phyloP scores from a whole-genome alignment of 108 stramenopile species.

The Fistulifera pelliculosa region DNA sequence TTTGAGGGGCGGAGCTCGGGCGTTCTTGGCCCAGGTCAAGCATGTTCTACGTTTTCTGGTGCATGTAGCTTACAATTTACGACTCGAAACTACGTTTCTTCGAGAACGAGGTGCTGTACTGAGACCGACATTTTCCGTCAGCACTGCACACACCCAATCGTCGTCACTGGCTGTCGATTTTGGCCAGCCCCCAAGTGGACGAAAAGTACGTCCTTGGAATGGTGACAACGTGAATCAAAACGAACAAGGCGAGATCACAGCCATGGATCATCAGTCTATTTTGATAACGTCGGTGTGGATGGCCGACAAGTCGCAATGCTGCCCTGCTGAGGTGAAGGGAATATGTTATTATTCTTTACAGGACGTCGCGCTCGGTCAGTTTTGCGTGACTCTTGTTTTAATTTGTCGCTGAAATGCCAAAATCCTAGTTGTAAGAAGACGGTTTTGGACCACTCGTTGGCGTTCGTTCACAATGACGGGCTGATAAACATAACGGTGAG shows the following conservation, averaged over 20 bases:
- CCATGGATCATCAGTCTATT: slow-evolving; percentile 86
- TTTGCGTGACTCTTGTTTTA: slow-evolving; percentile 92
- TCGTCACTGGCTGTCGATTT: slow-evolving; percentile 78
- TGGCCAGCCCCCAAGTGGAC: slow-evolving; percentile 48
- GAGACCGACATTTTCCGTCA: slow-evolving; percentile 33
- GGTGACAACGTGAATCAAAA: slow-evolving; percentile 62
- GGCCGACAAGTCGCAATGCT: slow-evolving; percentile 86
- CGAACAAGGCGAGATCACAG: slow-evolving; percentile 58
- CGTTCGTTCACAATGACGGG: slow-evolving; percentile 90
- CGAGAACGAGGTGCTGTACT: slow-evolving; percentile 76
- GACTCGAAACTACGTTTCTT: slow-evolving; percentile 87
- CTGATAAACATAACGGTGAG: slow-evolving; percentile 78
- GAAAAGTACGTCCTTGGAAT: slow-evolving; percentile 79
- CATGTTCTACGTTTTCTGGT: slow-evolving; percentile 76
- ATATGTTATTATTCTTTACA: slow-evolving; percentile 89
- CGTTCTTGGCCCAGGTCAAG: slow-evolving; percentile 84
- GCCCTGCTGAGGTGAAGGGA: slow-evolving; percentile 93
- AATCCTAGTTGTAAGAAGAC: slow-evolving; percentile 88
- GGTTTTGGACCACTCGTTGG: slow-evolving; percentile 84
- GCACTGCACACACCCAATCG: slow-evolving; percentile 35
- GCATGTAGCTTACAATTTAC: slow-evolving; percentile 86
- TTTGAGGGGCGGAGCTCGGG: slow-evolving; percentile 72
- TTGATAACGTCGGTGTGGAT: slow-evolving; percentile 93
- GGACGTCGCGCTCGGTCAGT: slow-evolving; percentile 90
- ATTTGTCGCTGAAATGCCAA: slow-evolving; percentile 84